These are phyloP conservation scores for Globisporangium recalcitrans DNA, from an alignment of 352 stramenopile species.

Conservation along the genomic window DNA sequence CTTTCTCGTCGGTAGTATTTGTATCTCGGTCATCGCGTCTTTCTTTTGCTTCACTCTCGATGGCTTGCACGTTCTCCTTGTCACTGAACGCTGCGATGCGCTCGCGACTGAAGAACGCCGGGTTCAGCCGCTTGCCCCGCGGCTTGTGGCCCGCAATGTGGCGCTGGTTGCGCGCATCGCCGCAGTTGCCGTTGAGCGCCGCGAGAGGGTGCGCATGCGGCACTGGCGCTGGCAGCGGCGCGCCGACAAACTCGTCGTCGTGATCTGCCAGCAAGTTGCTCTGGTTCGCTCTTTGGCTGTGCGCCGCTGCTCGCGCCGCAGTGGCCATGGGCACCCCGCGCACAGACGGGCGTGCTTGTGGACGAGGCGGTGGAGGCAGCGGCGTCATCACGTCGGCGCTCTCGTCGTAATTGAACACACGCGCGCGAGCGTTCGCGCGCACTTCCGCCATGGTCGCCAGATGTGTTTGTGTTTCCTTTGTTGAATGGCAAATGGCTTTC, in stretches of 20 bases:
- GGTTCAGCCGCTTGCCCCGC: slow-evolving; percentile 34
- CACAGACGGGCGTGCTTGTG: slow-evolving; percentile 26
- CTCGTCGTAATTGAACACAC: slow-evolving; percentile 12
- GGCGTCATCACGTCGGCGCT: slow-evolving; percentile 40
- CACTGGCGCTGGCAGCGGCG: slow-evolving; percentile 32
- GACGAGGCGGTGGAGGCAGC: slow-evolving; percentile 43
- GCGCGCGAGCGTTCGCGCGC: slow-evolving; percentile 3
- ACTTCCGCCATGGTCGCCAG: slow-evolving; percentile 1
- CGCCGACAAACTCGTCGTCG: slow-evolving; percentile 13
- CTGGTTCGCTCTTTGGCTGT: not conserved
- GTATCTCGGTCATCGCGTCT: not conserved
- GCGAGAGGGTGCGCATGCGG: slow-evolving; percentile 55
- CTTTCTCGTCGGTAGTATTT: not conserved
- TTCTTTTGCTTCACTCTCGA: not conserved
- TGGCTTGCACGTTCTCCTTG: slow-evolving; percentile 9
- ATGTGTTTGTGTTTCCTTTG: not conserved
- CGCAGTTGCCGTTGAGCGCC: slow-evolving; percentile 22
- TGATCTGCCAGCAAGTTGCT: slow-evolving; percentile 20
- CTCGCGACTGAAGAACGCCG: slow-evolving; percentile 49
- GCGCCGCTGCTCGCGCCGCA: not conserved
- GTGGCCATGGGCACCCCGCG: slow-evolving; percentile 8
- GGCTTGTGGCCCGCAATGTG: slow-evolving; percentile 9
- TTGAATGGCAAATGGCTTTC: not conserved
- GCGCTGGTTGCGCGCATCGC: slow-evolving; percentile 15
- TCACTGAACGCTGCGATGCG: slow-evolving; percentile 32